phyloP scores from a whole-genome alignment of 2,329 filamentous ascomycete species.

The Colletotrichum viniferum region DNA sequence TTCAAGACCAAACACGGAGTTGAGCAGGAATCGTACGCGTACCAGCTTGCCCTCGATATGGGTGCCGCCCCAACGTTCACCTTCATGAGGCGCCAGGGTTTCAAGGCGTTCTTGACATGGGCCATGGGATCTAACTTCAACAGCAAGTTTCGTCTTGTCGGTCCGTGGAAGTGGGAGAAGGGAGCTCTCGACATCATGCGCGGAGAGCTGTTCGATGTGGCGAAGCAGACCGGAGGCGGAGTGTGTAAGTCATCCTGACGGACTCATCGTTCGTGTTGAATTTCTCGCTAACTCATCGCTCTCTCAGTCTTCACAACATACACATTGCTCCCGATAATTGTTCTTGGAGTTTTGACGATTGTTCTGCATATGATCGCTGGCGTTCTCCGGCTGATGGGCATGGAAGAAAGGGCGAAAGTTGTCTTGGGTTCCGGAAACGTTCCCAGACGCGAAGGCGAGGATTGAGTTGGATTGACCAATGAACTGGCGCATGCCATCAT shows the following conservation, averaged over 20 bases:
- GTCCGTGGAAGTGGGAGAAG: slow-evolving; percentile 45
- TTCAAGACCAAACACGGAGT: slow-evolving; percentile 43
- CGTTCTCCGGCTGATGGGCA: slow-evolving; percentile 3
- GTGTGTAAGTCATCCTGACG: slow-evolving; percentile 36
- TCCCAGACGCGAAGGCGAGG: slow-evolving; percentile 10
- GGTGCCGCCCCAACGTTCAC: slow-evolving; percentile 43
- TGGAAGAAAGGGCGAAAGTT: background rate
- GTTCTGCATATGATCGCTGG: slow-evolving; percentile 28
- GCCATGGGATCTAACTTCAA: slow-evolving; percentile 55
- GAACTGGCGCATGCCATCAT: background rate
- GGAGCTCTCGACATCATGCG: slow-evolving; percentile 41
- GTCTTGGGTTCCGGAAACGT: slow-evolving; percentile 7
- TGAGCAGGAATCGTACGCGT: slow-evolving; percentile 54
- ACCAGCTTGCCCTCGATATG: slow-evolving; percentile 53
- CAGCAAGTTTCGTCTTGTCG: slow-evolving; percentile 50
- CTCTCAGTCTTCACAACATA: slow-evolving; percentile 37
- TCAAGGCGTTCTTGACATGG: slow-evolving; percentile 46
- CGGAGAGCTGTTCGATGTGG: slow-evolving; percentile 44
- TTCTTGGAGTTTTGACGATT: slow-evolving; percentile 41
- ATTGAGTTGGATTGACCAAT: background rate
- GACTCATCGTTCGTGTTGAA: background rate
- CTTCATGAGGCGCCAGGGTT: slow-evolving; percentile 36
- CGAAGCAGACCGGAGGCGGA: slow-evolving; percentile 37
- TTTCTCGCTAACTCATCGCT: slow-evolving; percentile 16
- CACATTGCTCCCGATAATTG: slow-evolving; percentile 36